These are phyloP conservation scores for Rutstroemia sp. DNA, from an alignment of 2,329 filamentous ascomycete species.

Conservation along the genomic window DNA sequence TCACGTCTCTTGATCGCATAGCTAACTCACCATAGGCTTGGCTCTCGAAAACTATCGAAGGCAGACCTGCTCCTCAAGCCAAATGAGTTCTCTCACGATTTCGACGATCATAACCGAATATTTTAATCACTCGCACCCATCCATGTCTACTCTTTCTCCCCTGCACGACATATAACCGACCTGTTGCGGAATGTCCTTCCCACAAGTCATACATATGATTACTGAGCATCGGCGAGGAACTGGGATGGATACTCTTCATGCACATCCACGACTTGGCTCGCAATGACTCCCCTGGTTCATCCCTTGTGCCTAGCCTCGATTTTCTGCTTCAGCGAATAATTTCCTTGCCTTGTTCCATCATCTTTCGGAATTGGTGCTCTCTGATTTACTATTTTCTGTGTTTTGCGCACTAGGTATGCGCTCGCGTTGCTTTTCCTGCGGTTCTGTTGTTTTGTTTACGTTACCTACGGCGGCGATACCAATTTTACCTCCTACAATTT, in stretches of 20 bases:
- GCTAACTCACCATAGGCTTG: constrained; percentile 43
- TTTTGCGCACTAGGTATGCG: not conserved
- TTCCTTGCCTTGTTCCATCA: not conserved
- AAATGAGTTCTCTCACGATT: not conserved
- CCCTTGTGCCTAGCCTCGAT: not conserved
- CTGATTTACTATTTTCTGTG: not conserved
- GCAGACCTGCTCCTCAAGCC: constrained; percentile 33
- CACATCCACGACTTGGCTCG: too few species aligned
- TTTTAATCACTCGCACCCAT: not conserved
- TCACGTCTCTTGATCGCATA: not conserved
- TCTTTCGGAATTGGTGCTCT: not conserved
- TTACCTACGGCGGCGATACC: constrained; percentile 23
- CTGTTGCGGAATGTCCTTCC: not conserved
- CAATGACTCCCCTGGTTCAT: not conserved
- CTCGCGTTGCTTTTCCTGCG: not conserved
- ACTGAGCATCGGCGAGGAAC: too few species aligned
- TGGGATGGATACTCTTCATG: too few species aligned
- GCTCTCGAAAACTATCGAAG: constrained; percentile 78
- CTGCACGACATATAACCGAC: not conserved
- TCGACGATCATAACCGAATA: not conserved
- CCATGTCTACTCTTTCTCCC: not conserved
- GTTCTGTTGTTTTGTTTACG: not conserved
- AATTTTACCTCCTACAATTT: constrained; percentile 12
- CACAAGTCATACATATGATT: not conserved
- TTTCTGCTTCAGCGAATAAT: not conserved